Evolutionary conservation across 148 eudicot species (phyloP).

Genomic region (Arbutus unedo): DNA sequence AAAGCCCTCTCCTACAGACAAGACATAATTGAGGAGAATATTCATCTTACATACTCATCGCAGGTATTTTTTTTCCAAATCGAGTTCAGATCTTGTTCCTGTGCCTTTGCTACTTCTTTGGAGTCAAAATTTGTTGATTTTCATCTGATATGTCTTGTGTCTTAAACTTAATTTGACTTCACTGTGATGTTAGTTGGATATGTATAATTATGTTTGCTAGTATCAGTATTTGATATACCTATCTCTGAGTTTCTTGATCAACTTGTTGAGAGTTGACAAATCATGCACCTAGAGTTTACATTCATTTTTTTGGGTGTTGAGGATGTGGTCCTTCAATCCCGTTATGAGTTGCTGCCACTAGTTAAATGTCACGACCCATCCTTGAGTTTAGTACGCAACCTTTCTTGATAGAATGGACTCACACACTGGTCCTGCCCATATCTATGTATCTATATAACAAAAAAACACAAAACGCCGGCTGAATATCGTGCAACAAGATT

Average conservation of each 20-base stretch:
- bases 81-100: neutral
- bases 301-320: neutral
- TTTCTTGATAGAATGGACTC: too few species aligned
- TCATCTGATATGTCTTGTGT: neutral
- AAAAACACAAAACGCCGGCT: too few species aligned
- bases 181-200: too few species aligned
- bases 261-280: neutral
- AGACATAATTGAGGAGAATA: slow-evolving; percentile 94
- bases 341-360: neutral
- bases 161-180: too few species aligned
- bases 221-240: slow-evolving; percentile 6
- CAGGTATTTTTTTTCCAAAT: slow-evolving; percentile 46
- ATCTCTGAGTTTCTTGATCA: slow-evolving; percentile 3
- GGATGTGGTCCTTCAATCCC: neutral
- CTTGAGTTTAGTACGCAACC: too few species aligned
- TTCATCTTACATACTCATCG: slow-evolving; percentile 77
- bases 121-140: neutral
- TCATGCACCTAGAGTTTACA: neutral
- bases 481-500: too few species aligned
- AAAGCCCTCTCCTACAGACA: slow-evolving; percentile 93
- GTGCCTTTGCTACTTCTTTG: neutral
- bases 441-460: too few species aligned
- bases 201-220: neutral
- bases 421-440: too few species aligned
- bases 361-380: too few species aligned